Base-by-base conservation (phyloP, 495 filamentous ascomycete genomes). In the Friedmanniomyces endolithicus region DNA sequence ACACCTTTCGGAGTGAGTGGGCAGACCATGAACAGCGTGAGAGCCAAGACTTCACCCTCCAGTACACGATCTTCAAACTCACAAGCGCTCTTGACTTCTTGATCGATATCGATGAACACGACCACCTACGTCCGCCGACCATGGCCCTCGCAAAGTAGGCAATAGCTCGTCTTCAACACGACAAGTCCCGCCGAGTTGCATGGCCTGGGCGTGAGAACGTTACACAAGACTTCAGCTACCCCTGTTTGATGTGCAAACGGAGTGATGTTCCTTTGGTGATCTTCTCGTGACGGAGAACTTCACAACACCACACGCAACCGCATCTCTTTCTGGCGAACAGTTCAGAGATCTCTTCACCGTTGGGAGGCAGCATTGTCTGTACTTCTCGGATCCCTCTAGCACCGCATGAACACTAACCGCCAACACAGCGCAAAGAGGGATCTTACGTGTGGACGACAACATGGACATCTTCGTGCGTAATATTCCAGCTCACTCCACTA, bases 391-490 rank as follows among this genome's bases (percentile, higher is more conserved):
- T 27, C 2, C 44, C 12, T 47, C 41, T 11, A 22, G 19, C 44
- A 47, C 17, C 39, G 19, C 17, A 45, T n/a, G 7, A 6, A 47
- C 44, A 47, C 12, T 41, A 14, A 41, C 37, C 17, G 37, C 27
- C 27, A 31, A 41, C 12, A 4, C 37, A 19, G 6, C 12, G 14
- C 12, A 2, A 3, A 14, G 12, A n/a, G 37, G 17, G 6, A 41
- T 14, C 12, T 4, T 33, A 27, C 12, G 37, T 19, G 17, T 19
- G 14, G 17, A 16, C 37, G 37, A 14, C 37, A 19, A 41, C 52
- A 67, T 67, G 64, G 64, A 67, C 19, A 48, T 67, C 54, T 67
- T 67, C 55, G 59, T 65, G 20, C 59, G 55, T 17, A 61, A 59
- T 24, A 8, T 67, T 31, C 60, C 63, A 7, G 0, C 37, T 24